A percentile compares a stretch with the other conserved stretches of the same genome.
phyloP scores from a whole-genome alignment of 148 eudicot species.

The Rheum nobile region DNA sequence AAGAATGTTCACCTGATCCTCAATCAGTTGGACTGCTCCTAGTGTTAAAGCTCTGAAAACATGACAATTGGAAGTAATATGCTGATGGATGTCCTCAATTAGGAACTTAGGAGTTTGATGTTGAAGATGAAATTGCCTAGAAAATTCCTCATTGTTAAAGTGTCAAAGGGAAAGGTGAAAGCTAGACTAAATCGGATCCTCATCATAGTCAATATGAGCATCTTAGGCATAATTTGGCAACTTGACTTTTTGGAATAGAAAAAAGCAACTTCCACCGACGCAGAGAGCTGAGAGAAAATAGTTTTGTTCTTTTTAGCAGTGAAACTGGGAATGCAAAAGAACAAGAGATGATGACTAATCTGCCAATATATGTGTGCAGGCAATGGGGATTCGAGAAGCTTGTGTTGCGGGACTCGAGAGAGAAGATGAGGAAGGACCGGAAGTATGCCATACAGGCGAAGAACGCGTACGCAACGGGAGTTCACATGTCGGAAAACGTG shows the following conservation, averaged over 20 bases:
- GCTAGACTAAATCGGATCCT: background rate
- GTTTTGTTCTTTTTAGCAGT: background rate
- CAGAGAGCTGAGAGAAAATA: background rate
- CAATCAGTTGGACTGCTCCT: no score
- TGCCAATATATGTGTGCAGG: constrained; percentile 9
- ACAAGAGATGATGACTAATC: background rate
- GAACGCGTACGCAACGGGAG: constrained; percentile 44
- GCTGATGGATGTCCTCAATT: no score
- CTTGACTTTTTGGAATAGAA: background rate
- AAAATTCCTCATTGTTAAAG: no score
- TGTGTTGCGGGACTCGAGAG: constrained; percentile 33
- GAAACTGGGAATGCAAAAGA: background rate
- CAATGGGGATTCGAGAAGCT: constrained; percentile 57
- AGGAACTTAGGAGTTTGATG: background rate
- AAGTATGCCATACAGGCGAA: constrained; percentile 53
- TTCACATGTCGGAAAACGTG: constrained; percentile 52
- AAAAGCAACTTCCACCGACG: background rate
- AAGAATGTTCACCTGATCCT: no score
- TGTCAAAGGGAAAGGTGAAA: background rate
- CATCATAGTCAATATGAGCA: background rate
- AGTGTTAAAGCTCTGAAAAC: no score
- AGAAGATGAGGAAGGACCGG: constrained; percentile 30
- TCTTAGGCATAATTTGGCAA: background rate
- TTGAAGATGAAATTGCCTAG: no score
- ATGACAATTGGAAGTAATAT: no score